Base-by-base conservation (phyloP, 2,329 filamentous ascomycete species). In the Claviceps arundinis region DNA sequence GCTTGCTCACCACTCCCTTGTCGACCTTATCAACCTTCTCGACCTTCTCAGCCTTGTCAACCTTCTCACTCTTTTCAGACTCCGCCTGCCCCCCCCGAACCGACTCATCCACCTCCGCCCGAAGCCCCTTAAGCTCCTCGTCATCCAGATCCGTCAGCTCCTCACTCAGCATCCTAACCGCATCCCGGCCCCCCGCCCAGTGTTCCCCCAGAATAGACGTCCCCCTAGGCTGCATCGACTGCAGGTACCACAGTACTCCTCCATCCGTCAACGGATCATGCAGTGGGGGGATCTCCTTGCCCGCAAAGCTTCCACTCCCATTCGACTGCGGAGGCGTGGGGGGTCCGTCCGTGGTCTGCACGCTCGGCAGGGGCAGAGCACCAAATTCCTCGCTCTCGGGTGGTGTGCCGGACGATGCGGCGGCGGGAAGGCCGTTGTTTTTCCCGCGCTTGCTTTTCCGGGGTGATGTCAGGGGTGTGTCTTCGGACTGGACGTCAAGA, bases 81-180 rank as follows among this genome's bases (percentile, higher is more conserved):
- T 9, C 26, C 26, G 8, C 26, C 26, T 30, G 26, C 8, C 26
- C 26, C 26, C 26, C 26, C 8, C 26, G 26, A 24, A 64, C 62
- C 30, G 58, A 59, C 40, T 76, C 71, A 57, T 76, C 74, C 34
- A 80, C 70, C 56, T 78, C 76, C 48, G 73, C 71, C 37, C 71
- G 75, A 37, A 89, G 71, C 37, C 85, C 87, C 60, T 87, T 83
- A 53, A 95, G 73, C 68, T 91, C 88, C 50, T 94, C 89, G 57
- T 96, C 90, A 60, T 95, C 90, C 64, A 96, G 82, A 63, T 96
- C 91, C 52, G 87, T 94, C 22, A 96, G 75, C 59, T 91, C 87
- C 66, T 95, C 90, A 60, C 87, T 94, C 67, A 91, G 82, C 59
- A 71, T 73, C 30, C 77, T 71, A 38, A 74, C 68, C 1, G 85